A percentile compares a stretch with the other conserved stretches of the same genome.
These are phyloP conservation scores for Suhomyces guaymorum DNA, from an alignment of 1,139 yeast genomes.

Conservation along the genomic window DNA sequence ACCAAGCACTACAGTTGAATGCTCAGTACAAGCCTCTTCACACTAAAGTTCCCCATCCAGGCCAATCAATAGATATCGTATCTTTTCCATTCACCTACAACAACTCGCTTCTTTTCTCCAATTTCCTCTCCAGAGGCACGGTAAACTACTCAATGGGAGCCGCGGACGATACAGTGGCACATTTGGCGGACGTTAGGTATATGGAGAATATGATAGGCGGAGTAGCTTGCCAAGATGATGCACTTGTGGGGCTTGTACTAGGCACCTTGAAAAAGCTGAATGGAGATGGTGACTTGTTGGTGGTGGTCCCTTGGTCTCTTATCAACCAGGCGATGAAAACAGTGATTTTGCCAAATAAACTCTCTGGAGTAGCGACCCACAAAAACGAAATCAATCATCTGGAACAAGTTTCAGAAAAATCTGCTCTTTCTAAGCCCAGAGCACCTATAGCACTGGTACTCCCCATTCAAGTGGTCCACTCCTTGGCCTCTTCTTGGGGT, in stretches of 20 bases:
- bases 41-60: constrained; percentile 3
- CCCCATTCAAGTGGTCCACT: constrained; percentile 16
- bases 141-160: constrained; percentile 30
- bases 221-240: constrained; percentile 25
- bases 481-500: constrained; percentile 32
- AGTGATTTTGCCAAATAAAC: constrained; percentile 1
- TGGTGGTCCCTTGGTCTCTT: constrained; percentile 51
- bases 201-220: constrained; percentile 72
- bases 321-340: too few relatives aligned
- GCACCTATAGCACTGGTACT: constrained; percentile 15
- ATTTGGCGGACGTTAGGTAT: constrained; percentile 55
- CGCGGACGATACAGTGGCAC: constrained; percentile 19
- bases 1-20: constrained; percentile 23
- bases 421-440: too few relatives aligned
- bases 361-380: neutral
- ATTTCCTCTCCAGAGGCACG: constrained; percentile 49
- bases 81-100: constrained; percentile 61
- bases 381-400: neutral
- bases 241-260: constrained; percentile 50
- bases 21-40: constrained; percentile 7
- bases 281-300: constrained; percentile 63
- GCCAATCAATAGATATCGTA: constrained; percentile 26
- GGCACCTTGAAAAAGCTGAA: constrained; percentile 52
- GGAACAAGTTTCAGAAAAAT: too few relatives aligned
- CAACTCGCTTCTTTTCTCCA: constrained; percentile 56